Evolutionary conservation across 306 rosid genomes (phyloP).

Genomic region (Senna tora): DNA sequence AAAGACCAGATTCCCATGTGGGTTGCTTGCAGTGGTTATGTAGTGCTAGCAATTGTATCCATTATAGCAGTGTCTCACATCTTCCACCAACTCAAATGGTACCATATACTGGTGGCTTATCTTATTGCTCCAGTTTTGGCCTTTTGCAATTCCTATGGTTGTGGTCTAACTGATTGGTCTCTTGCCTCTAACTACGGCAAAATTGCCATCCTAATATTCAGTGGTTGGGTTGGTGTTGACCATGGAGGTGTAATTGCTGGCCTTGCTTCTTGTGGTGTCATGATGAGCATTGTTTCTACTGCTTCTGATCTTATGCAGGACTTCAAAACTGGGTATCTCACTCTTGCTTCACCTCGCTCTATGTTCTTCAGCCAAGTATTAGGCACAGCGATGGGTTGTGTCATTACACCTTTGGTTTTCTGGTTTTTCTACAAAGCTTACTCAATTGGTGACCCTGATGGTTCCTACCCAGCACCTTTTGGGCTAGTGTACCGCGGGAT

Average conservation of each 20-base stretch:
- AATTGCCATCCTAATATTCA: slow-evolving; percentile 67
- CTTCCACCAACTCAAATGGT: slow-evolving; percentile 69
- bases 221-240: slow-evolving; percentile 64
- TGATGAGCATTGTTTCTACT: slow-evolving; percentile 82
- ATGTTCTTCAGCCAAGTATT: slow-evolving; percentile 76
- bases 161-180: slow-evolving; percentile 85
- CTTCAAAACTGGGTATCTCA: slow-evolving; percentile 76
- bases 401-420: slow-evolving; percentile 55
- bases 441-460: slow-evolving; percentile 57
- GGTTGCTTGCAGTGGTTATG: slow-evolving; percentile 55
- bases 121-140: slow-evolving; percentile 65
- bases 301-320: slow-evolving; percentile 87
- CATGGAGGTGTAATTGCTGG: slow-evolving; percentile 76
- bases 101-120: slow-evolving; percentile 60
- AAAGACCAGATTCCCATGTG: slow-evolving; percentile 66
- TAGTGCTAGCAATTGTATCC: slow-evolving; percentile 53
- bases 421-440: slow-evolving; percentile 77
- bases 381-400: slow-evolving; percentile 67
- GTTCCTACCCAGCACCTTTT: slow-evolving; percentile 75
- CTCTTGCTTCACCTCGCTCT: slow-evolving; percentile 66
- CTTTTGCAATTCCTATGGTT: slow-evolving; percentile 78
- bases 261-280: slow-evolving; percentile 78
- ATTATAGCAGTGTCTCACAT: slow-evolving; percentile 50
- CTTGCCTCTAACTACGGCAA: slow-evolving; percentile 82
- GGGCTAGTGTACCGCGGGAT: slow-evolving; percentile 67